phyloP scores from a whole-genome alignment of 768 basidiomycete species.

The Leucocoprinus birnbaumii region DNA sequence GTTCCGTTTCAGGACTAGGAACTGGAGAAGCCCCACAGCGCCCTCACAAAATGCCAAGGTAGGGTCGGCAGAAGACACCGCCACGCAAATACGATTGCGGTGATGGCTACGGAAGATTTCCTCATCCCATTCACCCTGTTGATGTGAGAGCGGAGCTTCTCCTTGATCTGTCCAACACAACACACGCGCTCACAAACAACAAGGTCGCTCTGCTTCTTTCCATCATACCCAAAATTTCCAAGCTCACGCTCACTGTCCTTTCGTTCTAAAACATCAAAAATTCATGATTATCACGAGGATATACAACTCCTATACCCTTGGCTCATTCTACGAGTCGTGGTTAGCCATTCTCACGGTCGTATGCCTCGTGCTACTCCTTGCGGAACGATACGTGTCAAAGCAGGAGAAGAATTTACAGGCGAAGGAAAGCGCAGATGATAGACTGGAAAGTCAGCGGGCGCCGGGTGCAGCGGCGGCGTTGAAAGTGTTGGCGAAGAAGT shows the following conservation, averaged over 20 bases:
- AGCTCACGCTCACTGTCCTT: background rate
- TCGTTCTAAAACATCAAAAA: background rate
- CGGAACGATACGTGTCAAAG: slow-evolving; percentile 19
- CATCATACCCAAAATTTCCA: too few species aligned
- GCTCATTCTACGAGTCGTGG: slow-evolving; percentile 24
- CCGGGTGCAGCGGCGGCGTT: slow-evolving; percentile 14
- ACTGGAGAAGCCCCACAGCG: too few species aligned
- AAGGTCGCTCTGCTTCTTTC: too few species aligned
- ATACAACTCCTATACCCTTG: background rate
- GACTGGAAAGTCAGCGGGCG: slow-evolving; percentile 15
- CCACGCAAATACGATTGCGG: too few species aligned
- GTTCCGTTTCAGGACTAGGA: too few species aligned
- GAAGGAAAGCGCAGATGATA: slow-evolving; percentile 18
- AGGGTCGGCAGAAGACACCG: too few species aligned
- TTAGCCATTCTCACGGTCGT: slow-evolving; percentile 20
- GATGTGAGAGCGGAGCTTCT: too few species aligned
- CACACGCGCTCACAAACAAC: too few species aligned
- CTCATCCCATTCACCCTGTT: too few species aligned
- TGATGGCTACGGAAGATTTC: too few species aligned
- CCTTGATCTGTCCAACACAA: too few species aligned
- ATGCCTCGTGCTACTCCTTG: slow-evolving; percentile 18
- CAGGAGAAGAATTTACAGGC: slow-evolving; percentile 2
- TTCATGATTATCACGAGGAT: background rate
- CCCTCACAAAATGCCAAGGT: too few species aligned
- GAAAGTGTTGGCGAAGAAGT: slow-evolving; percentile 35